Base-by-base conservation (phyloP, 73 alveolate species). In the Paramecium pentaurelia region DNA sequence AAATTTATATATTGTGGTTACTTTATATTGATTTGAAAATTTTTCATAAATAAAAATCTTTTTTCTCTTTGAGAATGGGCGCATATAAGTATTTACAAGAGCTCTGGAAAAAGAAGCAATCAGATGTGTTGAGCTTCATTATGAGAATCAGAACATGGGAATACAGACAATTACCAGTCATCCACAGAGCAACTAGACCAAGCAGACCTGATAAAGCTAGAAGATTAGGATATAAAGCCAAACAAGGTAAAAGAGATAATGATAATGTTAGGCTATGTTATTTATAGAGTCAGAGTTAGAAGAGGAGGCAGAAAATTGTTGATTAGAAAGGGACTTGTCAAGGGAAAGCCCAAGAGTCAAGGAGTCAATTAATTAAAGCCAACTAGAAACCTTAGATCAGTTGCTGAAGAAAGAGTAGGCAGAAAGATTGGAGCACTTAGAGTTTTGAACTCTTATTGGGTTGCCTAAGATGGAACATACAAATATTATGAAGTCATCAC, bases 391-490 rank as follows among this genome's bases (percentile, higher is more conserved):
- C 98, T 98, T 95, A 96, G 99, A 94, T 95, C 98, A 88, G 95
- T 98, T 70, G 99, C 99, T 44, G 99, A 99, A 93, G 99, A 97
- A 92, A 98, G 99, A 95, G 99, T 98, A 70, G 99, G 99, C 59
- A 97, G 96, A 92, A 96, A 95, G 92, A 88, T 95, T 37, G 97
- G 99, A 44, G 93, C 92, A 86, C 96, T 99, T 83, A 98, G 99
- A 93, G 99, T 99, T 89, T 93, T 96, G 95, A 98, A 99, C 99
- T 98, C 99, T 58, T 99, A 99, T 97, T 99, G 99, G 99, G 99
- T 96, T 88, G 99, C 99, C 44, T 99, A 99, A 96, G 99, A 99
- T 96, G 99, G 99, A 60, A 95, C 98, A 91, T 97, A 94, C 96
- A 98, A 98, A 98, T 98, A 95, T 98, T 98, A 64, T 95, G 99